Evolutionary conservation across 1,284 basidiomycete species (phyloP), one percentile per base, ranked within the genome.

Genomic region (Cutaneotrichosporon sp.): DNA sequence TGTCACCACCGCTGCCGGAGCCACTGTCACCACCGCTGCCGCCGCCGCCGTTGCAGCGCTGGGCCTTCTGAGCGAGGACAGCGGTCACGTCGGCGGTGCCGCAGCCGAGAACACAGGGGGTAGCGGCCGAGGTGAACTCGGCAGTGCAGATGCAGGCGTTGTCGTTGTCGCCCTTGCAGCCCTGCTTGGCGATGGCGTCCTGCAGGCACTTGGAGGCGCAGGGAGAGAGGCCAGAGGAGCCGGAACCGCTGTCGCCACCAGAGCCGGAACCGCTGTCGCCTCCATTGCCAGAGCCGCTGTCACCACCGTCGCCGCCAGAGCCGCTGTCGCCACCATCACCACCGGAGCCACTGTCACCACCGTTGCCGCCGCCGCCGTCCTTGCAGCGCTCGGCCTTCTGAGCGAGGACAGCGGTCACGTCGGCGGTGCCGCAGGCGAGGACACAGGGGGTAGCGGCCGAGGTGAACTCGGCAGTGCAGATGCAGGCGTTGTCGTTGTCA

Each of bases 121-220:
- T 34, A 18, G 52, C 58, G 22, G 57, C 57, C 24, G 42, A 22
- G 31, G 33, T 42, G 57, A 53, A 59, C 8, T 29, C 43, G 29
- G 20, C 10, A 13, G 42, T 46, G 57, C 57, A 59, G 13, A 59
- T 18, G 38, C 57, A 59, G 3, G 57, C 57, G 16, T 14, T 59
- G 57, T 59, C 57, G n/a, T 31, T 14, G 18, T 53, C 20, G 8
- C 51, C 43, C 51, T 46, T 54, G 57, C 57, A 59, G 24, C 57
- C 57, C 42, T 53, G 66, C 11, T 14, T 6, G 10, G 24, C 29
- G 13, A 46, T 31, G 9, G 52, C 52, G 4, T 31, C 45, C 25
- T 13, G 11, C 13, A 54, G 24, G 29, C 53, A 54, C 16, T 31
- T 24, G 27, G 38, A n/a, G 3, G 31, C 31, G 22, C 58, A 59